A percentile compares a stretch with the other conserved stretches of the same genome.
Evolutionary conservation across 1,284 basidiomycete genomes (phyloP).

Genomic region (Thecaphora thlaspeos): DNA sequence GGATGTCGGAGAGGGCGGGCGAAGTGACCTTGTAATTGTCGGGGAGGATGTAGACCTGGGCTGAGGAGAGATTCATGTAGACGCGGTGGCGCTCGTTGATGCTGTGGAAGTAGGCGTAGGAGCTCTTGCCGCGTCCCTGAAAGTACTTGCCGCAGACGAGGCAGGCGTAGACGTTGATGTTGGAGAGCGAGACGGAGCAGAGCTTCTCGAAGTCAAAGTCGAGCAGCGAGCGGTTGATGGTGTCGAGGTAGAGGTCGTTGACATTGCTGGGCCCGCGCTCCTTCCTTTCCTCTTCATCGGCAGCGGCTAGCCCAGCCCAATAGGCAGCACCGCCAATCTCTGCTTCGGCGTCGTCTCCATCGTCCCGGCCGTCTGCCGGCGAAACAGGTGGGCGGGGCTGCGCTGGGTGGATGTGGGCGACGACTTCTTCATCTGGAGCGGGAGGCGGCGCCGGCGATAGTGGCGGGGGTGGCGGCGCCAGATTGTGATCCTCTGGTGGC

Average conservation of each 20-base stretch:
- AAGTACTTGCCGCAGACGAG: constrained; percentile 98
- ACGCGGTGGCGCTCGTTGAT: constrained; percentile 98
- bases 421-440: too few species aligned
- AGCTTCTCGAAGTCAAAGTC: constrained; percentile 99
- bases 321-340: constrained; percentile 40
- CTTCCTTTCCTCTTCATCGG: constrained; percentile 46
- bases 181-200: constrained; percentile 91
- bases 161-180: constrained; percentile 97
- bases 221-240: constrained; percentile 64
- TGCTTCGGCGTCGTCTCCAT: constrained; percentile 18
- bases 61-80: constrained; percentile 90
- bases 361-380: constrained; percentile 12
- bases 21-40: constrained; percentile 95
- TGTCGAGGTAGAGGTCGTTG: constrained; percentile 92
- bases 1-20: constrained; percentile 90
- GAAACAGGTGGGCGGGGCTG: constrained; percentile 9
- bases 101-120: constrained; percentile 93
- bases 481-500: too few species aligned
- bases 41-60: constrained; percentile 95
- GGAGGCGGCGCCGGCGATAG: too few species aligned
- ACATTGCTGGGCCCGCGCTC: constrained; percentile 59
- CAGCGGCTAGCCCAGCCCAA: constrained; percentile 37
- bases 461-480: too few species aligned
- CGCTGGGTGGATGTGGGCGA: too few species aligned
- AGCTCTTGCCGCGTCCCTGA: constrained; percentile 88